These are phyloP conservation scores for Pythium chondricola DNA, from an alignment of 352 stramenopile genomes.

Conservation along the genomic window DNA sequence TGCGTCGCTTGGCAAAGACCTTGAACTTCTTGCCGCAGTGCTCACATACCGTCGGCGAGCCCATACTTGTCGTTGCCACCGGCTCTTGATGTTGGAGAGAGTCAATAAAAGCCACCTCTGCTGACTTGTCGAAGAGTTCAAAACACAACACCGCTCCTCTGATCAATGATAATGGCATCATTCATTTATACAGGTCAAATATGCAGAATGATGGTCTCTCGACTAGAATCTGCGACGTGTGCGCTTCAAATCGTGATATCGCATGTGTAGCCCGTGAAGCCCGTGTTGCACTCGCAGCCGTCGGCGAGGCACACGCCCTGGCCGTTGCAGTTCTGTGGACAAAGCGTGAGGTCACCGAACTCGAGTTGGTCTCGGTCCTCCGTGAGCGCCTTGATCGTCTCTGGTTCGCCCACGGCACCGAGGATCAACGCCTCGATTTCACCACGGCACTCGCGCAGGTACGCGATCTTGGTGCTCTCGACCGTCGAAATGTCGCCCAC, in stretches of 20 bases:
- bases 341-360: not conserved
- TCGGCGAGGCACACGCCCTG: not conserved
- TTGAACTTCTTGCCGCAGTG: slow-evolving; percentile 76
- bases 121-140: no score
- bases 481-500: not conserved
- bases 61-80: slow-evolving; percentile 24
- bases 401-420: not conserved
- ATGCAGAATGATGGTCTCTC: not conserved
- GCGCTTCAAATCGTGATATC: not conserved
- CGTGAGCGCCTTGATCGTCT: not conserved
- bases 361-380: not conserved
- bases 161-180: no score
- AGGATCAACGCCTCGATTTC: not conserved
- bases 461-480: not conserved
- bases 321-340: not conserved
- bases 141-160: no score
- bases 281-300: not conserved
- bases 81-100: no score
- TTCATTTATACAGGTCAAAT: no score
- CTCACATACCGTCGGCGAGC: slow-evolving; percentile 34
- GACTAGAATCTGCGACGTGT: not conserved
- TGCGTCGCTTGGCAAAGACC: slow-evolving; percentile 61
- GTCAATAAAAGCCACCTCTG: no score
- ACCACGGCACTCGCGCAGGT: not conserved
- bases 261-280: not conserved